Conservation (phyloP, 177 flowering plant species). For the Tripterygium wilfordii region DNA sequence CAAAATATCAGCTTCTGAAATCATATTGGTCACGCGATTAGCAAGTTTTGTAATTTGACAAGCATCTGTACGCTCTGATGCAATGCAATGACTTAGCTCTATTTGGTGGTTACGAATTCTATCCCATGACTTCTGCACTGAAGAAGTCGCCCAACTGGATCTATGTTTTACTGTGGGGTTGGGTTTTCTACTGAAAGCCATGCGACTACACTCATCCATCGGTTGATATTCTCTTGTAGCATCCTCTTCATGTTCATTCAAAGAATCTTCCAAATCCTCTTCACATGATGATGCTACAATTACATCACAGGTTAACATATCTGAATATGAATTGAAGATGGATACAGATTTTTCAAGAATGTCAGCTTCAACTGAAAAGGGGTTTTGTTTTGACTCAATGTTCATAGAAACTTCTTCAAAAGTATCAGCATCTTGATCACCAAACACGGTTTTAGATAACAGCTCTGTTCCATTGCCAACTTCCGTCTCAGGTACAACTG, state of each 20-base stretch:
- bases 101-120: conserved; percentile 33
- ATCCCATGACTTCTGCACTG: conserved; percentile 69
- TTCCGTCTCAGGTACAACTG: conserved; percentile 80
- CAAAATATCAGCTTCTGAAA: conserved; percentile 75
- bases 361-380: conserved; percentile 9
- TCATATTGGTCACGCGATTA: conserved; percentile 41
- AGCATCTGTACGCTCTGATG: conserved; percentile 42
- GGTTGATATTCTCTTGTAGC: conserved; percentile 32
- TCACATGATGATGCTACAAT: conserved; percentile 15
- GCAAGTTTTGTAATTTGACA: conserved; percentile 29
- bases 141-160: conserved; percentile 13
- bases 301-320: conserved; percentile 7
- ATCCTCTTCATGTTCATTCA: conserved; percentile 28
- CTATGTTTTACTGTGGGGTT: conserved; percentile 12
- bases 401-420: conserved; percentile 21
- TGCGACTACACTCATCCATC: conserved; percentile 92
- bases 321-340: conserved; percentile 15
- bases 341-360: conserved; percentile 14
- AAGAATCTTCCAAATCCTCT: conserved; percentile 59
- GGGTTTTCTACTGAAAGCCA: conserved; percentile 36
- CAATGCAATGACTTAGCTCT: conserved; percentile 34
- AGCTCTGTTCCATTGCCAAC: conserved; percentile 31
- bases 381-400: conserved; percentile 7
- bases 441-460: conserved; percentile 26
- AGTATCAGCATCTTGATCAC: conserved; percentile 18